phyloP scores from a whole-genome alignment of 768 basidiomycete genomes.

The Lepiota venenata region DNA sequence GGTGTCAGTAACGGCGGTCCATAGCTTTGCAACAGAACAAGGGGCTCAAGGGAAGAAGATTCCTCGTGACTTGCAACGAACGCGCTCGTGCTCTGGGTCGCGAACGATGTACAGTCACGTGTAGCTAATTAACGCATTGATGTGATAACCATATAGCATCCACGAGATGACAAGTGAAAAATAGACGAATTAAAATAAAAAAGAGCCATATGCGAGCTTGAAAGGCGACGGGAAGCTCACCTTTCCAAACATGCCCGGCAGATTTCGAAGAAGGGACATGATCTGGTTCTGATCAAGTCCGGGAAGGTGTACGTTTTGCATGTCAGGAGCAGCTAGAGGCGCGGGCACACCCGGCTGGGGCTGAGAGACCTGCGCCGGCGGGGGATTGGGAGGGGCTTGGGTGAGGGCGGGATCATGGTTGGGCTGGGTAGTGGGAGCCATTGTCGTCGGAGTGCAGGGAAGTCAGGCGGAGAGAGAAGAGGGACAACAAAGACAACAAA shows the following conservation, averaged over 20 bases:
- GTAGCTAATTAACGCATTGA: conserved; percentile 22
- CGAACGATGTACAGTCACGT: conserved; percentile 31
- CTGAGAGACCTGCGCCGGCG: conserved; percentile 26
- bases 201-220: not conserved
- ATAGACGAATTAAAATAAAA: conserved; percentile 14
- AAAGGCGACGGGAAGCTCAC: conserved; percentile 30
- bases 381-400: conserved; percentile 27
- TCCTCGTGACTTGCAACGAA: conserved; percentile 17
- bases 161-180: conserved; percentile 13
- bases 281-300: conserved; percentile 55
- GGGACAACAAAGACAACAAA: no score
- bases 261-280: conserved; percentile 51
- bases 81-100: conserved; percentile 26
- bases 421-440: conserved; percentile 34
- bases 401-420: conserved; percentile 37
- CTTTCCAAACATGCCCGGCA: conserved; percentile 55
- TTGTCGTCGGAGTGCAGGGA: conserved; percentile 13
- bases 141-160: conserved; percentile 7
- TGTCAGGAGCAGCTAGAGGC: conserved; percentile 22
- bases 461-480: not conserved
- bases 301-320: conserved; percentile 23
- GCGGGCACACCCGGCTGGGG: conserved; percentile 19
- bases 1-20: not conserved
- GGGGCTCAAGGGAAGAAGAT: conserved; percentile 3
- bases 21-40: conserved; percentile 12